Conservation (phyloP, 2,329 filamentous ascomycete genomes). For the Apiospora koreana region DNA sequence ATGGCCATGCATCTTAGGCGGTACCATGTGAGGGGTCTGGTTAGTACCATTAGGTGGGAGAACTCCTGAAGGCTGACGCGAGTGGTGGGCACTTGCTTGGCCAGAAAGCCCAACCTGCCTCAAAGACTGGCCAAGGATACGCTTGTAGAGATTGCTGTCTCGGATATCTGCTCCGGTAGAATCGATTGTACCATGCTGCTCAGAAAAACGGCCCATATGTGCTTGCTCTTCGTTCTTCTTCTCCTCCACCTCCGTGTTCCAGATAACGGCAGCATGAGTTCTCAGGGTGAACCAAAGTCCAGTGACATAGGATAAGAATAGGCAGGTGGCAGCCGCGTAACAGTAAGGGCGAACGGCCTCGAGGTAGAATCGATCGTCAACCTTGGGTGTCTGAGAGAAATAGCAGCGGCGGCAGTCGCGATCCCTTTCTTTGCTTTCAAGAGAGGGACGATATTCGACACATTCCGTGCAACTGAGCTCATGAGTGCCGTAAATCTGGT, state of each 20-base stretch:
- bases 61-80: conserved; percentile 25
- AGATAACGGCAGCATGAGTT: conserved; percentile 95
- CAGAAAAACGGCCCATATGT: conserved; percentile 34
- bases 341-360: conserved; percentile 92
- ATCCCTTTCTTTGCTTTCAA: conserved; percentile 41
- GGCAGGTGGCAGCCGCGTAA: conserved; percentile 79
- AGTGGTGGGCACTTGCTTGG: conserved; percentile 39
- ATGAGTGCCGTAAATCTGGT: conserved; percentile 97
- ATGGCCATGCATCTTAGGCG: conserved; percentile 60
- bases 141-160: conserved; percentile 87
- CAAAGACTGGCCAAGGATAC: conserved; percentile 87
- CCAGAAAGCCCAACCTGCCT: conserved; percentile 75
- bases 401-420: conserved; percentile 90
- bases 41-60: conserved; percentile 43
- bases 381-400: conserved; percentile 82
- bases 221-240: conserved; percentile 63
- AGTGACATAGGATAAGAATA: conserved; percentile 92
- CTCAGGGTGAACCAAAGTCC: conserved; percentile 93
- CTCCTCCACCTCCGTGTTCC: conserved; percentile 82
- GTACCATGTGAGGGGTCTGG: conserved; percentile 71
- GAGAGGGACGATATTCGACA: conserved; percentile 39
- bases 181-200: conserved; percentile 41
- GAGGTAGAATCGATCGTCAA: conserved; percentile 85
- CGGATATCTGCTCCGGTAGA: conserved; percentile 69
- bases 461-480: conserved; percentile 83